Conservation (phyloP, 805 yeast genomes). For the Ogataea degrootiae region DNA sequence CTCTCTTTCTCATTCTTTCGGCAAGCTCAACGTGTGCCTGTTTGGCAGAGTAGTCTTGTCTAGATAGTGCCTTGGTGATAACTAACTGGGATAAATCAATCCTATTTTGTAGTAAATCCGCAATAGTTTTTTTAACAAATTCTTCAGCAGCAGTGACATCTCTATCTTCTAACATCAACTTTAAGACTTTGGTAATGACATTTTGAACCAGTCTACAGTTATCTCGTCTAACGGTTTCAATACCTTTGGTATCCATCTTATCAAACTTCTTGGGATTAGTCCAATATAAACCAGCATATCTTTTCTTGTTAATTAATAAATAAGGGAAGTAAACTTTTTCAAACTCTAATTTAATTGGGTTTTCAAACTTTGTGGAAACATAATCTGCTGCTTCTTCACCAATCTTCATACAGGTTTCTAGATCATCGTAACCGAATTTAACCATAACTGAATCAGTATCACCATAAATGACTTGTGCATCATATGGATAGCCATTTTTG, state of each 20-base stretch:
- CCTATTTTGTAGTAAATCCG: slow-evolving; percentile 84
- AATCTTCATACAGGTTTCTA: slow-evolving; percentile 79
- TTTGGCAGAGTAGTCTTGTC: slow-evolving; percentile 88
- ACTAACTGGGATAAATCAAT: slow-evolving; percentile 91
- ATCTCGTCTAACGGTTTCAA: slow-evolving; percentile 97
- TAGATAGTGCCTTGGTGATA: slow-evolving; percentile 85
- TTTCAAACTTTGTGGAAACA: slow-evolving; percentile 72
- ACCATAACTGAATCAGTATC: slow-evolving; percentile 99
- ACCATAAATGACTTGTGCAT: slow-evolving; percentile 92
- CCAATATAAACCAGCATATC: slow-evolving; percentile 98
- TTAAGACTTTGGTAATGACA: slow-evolving; percentile 88
- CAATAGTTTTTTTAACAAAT: slow-evolving; percentile 82
- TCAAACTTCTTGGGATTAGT: slow-evolving; percentile 88
- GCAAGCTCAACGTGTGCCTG: slow-evolving; percentile 98
- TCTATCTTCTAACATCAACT: slow-evolving; percentile 78
- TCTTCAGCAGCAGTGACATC: slow-evolving; percentile 80
- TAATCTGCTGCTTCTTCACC: slow-evolving; percentile 93
- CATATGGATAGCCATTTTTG: slow-evolving; percentile 78
- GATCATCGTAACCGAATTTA: slow-evolving; percentile 80
- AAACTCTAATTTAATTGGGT: slow-evolving; percentile 92
- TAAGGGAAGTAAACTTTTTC: slow-evolving; percentile 97
- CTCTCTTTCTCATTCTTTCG: slow-evolving; percentile 93
- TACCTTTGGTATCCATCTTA: slow-evolving; percentile 97
- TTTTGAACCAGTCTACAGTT: slow-evolving; percentile 92
- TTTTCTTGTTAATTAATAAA: slow-evolving; percentile 85